Conservation (phyloP, 2,329 filamentous ascomycete genomes). For the Aureobasidium mangrovei region DNA sequence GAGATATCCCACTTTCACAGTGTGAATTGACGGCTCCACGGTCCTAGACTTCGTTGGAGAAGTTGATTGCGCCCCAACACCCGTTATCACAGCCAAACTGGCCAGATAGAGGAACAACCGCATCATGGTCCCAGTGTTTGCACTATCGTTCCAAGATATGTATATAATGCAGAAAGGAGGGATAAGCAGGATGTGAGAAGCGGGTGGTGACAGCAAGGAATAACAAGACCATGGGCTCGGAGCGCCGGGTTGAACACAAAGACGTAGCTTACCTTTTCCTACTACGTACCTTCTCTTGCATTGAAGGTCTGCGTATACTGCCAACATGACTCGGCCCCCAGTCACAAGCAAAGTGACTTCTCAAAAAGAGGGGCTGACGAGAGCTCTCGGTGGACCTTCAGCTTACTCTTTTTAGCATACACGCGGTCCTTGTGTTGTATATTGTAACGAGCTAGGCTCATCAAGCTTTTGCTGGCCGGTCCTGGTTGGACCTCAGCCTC, state of each 20-base stretch:
- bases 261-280: background rate
- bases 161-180: background rate
- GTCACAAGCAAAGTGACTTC: background rate
- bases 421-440: background rate
- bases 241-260: conserved; percentile 1
- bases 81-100: conserved; percentile 1
- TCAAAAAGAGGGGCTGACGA: background rate
- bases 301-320: background rate
- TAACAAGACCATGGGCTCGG: background rate
- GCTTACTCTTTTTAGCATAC: background rate
- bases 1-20: conserved; percentile 30
- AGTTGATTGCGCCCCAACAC: background rate
- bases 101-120: background rate
- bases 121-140: background rate
- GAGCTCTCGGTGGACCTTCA: background rate
- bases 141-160: background rate
- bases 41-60: background rate
- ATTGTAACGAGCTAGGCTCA: background rate
- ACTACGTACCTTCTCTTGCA: conserved; percentile 1
- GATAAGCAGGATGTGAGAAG: background rate
- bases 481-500: background rate
- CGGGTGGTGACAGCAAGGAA: background rate
- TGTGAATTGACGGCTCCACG: conserved; percentile 19
- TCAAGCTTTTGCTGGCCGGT: background rate
- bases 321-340: background rate